These are phyloP conservation scores for Penicillium sp. DNA, from an alignment of 2,329 filamentous ascomycete species.

Conservation along the genomic window DNA sequence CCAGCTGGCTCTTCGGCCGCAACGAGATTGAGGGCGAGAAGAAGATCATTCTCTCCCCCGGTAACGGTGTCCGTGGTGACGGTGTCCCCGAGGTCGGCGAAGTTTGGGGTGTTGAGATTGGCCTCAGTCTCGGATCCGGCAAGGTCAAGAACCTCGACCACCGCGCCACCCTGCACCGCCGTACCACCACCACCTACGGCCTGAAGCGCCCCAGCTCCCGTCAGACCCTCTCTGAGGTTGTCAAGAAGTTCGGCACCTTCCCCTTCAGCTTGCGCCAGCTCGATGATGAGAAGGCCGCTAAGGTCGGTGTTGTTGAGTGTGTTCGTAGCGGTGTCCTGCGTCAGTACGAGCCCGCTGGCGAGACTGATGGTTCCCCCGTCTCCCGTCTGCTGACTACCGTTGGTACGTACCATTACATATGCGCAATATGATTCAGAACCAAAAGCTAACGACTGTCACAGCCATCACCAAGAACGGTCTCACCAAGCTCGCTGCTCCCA, in stretches of 20 bases:
- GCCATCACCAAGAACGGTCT: slow-evolving; percentile 98
- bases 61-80: slow-evolving; percentile 86
- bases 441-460: slow-evolving; percentile 43
- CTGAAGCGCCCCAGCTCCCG: slow-evolving; percentile 93
- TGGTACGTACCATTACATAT: slow-evolving; percentile 61
- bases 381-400: slow-evolving; percentile 86
- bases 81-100: slow-evolving; percentile 85
- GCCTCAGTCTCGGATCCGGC: slow-evolving; percentile 82
- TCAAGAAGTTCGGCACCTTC: slow-evolving; percentile 97
- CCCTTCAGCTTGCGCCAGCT: slow-evolving; percentile 97
- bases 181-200: slow-evolving; percentile 85
- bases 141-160: slow-evolving; percentile 93
- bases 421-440: not conserved
- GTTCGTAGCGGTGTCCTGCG: slow-evolving; percentile 89
- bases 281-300: slow-evolving; percentile 90
- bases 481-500: slow-evolving; percentile 76
- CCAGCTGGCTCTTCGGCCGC: slow-evolving; percentile 91
- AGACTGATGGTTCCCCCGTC: slow-evolving; percentile 84
- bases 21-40: slow-evolving; percentile 98
- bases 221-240: slow-evolving; percentile 87
- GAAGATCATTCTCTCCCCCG: slow-evolving; percentile 87
- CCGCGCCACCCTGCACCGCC: slow-evolving; percentile 86
- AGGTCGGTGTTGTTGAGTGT: slow-evolving; percentile 96
- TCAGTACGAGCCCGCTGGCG: slow-evolving; percentile 93
- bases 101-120: slow-evolving; percentile 97